Conservation (phyloP, 192 early-diverging fungal species). For the Coemansia sp. region DNA sequence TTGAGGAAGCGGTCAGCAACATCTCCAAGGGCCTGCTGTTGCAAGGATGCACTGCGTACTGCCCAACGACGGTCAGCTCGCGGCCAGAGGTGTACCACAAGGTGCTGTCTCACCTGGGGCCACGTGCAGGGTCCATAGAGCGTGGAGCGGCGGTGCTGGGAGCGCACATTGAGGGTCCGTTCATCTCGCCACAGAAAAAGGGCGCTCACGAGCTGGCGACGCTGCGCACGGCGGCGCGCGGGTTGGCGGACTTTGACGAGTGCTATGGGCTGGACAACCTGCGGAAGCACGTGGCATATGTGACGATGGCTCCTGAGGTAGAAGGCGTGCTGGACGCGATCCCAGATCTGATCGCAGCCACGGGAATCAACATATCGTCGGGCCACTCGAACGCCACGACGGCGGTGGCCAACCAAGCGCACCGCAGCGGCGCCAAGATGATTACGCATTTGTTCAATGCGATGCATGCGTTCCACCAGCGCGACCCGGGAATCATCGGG, state of each 20-base stretch:
- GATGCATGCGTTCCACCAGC: conserved; percentile 84
- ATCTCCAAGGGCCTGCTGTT: conserved; percentile 73
- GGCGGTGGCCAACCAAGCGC: conserved; percentile 61
- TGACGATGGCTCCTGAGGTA: conserved; percentile 79
- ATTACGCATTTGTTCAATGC: conserved; percentile 88
- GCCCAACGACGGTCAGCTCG: conserved; percentile 79
- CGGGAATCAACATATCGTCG: conserved; percentile 65
- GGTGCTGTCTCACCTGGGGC: conserved; percentile 60
- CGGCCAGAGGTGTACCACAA: conserved; percentile 68
- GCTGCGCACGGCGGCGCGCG: conserved; percentile 61
- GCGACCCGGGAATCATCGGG: conserved; percentile 80
- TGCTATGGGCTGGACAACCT: conserved; percentile 70
- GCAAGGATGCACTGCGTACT: conserved; percentile 78
- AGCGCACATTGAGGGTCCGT: conserved; percentile 69
- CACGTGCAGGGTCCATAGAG: conserved; percentile 60
- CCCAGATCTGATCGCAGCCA: conserved; percentile 59
- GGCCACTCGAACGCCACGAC: conserved; percentile 70
- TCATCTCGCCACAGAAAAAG: conserved; percentile 69
- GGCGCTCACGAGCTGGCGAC: conserved; percentile 72
- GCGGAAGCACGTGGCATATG: conserved; percentile 60
- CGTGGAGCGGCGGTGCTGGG: conserved; percentile 72
- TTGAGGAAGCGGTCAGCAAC: conserved; percentile 62
- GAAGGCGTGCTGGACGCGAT: conserved; percentile 68
- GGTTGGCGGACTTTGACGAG: conserved; percentile 63
- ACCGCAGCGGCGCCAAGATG: conserved; percentile 63